phyloP scores from a whole-genome alignment of 768 basidiomycete genomes.

The Kwoniella botswanensis region DNA sequence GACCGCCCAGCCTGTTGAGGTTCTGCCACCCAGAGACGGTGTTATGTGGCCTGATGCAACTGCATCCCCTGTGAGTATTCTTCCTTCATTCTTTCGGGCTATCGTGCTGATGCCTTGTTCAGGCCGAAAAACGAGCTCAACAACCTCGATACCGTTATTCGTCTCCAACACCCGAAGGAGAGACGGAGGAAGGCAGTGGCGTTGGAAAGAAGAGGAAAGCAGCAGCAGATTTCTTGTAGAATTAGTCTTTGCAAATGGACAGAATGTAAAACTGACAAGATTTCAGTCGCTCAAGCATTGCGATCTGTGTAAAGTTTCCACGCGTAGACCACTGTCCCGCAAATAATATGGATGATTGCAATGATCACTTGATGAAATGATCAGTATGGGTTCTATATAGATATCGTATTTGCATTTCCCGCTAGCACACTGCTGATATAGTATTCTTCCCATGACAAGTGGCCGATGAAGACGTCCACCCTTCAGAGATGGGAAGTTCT shows the following conservation, averaged over 20 bases:
- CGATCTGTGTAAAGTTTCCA: neutral
- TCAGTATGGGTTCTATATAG: no score
- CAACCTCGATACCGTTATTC: conserved; percentile 53
- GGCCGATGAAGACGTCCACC: no score
- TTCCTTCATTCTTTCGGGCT: neutral
- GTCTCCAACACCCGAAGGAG: conserved; percentile 44
- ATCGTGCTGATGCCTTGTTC: neutral
- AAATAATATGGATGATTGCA: neutral
- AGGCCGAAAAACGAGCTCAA: conserved; percentile 57
- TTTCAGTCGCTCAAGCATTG: neutral
- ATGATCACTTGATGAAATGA: no score
- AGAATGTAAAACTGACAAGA: neutral
- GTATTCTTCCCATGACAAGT: no score
- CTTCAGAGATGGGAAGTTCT: no score
- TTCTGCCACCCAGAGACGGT: conserved; percentile 55
- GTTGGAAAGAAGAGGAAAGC: conserved; percentile 53
- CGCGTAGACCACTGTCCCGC: neutral
- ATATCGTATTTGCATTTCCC: no score
- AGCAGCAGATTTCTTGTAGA: conserved; percentile 69
- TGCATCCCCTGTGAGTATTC: conserved; percentile 50
- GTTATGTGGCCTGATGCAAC: conserved; percentile 57
- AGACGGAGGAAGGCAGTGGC: conserved; percentile 22
- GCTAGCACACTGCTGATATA: no score
- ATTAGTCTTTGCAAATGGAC: neutral
- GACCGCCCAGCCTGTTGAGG: conserved; percentile 17